Evolutionary conservation across 129 eudicot genomes (phyloP).

Genomic region (Erigeron canadensis): DNA sequence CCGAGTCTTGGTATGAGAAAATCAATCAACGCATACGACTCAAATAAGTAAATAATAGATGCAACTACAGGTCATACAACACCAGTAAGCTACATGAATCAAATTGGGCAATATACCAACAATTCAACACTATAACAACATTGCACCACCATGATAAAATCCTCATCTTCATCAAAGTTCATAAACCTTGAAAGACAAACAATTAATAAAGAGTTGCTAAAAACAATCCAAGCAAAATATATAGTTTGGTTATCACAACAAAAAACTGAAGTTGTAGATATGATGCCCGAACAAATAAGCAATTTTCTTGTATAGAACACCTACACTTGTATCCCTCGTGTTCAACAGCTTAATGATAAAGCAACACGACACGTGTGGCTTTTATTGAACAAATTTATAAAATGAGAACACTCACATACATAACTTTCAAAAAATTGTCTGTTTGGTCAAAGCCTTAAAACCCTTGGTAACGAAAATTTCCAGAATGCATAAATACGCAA

Average conservation of each 20-base stretch:
- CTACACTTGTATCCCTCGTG: background rate
- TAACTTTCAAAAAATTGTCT: conserved; percentile 4
- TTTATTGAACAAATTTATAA: background rate
- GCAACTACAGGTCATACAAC: too few relatives aligned
- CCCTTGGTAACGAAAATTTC: conserved; percentile 11
- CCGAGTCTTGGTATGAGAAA: too few relatives aligned
- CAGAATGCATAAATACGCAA: background rate
- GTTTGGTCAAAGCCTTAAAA: conserved; percentile 2
- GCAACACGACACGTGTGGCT: conserved; percentile 10
- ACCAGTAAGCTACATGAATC: background rate
- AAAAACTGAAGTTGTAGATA: background rate
- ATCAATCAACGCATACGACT: too few relatives aligned
- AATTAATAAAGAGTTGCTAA: background rate
- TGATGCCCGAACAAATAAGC: background rate
- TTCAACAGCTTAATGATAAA: background rate
- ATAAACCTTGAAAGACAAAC: too few relatives aligned
- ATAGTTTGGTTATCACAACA: background rate
- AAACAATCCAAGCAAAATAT: background rate
- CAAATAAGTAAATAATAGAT: too few relatives aligned
- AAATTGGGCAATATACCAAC: background rate
- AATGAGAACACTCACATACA: background rate
- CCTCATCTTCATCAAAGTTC: background rate
- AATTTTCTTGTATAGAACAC: background rate
- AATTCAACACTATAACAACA: background rate
- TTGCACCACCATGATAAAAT: background rate